These are phyloP conservation scores for Ophiostoma ips DNA, from an alignment of 2,329 filamentous ascomycete genomes.

Conservation along the genomic window DNA sequence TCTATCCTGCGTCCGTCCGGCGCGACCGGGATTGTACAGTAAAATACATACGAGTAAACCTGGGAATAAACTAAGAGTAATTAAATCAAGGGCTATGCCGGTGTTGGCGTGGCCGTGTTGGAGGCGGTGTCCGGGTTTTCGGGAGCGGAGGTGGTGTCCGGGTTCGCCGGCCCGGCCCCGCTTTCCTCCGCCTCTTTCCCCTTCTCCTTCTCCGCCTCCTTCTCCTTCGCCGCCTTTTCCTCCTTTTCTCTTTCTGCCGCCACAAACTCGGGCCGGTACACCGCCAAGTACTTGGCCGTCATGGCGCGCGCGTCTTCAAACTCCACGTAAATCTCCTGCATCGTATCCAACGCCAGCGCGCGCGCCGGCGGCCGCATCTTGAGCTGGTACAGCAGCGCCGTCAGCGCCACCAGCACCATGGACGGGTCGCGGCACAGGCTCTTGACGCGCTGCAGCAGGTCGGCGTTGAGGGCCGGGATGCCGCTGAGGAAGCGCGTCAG, in stretches of 20 bases:
- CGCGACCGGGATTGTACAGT: too few species aligned
- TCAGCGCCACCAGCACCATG: constrained; percentile 48
- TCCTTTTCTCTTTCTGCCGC: background rate
- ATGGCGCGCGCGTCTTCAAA: constrained; percentile 51
- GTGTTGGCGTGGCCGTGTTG: too few species aligned
- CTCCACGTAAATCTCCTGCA: constrained; percentile 53
- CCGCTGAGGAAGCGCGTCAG: constrained; percentile 85
- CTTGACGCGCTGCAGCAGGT: constrained; percentile 61
- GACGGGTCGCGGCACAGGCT: constrained; percentile 51
- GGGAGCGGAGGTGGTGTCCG: background rate
- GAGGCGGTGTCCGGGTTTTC: background rate
- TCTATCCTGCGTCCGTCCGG: too few species aligned
- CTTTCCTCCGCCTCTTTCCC: background rate
- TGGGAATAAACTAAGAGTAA: too few species aligned
- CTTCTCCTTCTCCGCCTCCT: background rate
- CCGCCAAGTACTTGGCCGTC: constrained; percentile 47
- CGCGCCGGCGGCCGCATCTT: constrained; percentile 54
- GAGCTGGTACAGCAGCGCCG: constrained; percentile 50
- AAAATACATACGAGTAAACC: too few species aligned
- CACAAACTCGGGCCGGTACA: constrained; percentile 43
- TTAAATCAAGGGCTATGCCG: too few species aligned
- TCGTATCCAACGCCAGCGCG: constrained; percentile 47
- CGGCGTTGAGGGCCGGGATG: constrained; percentile 62
- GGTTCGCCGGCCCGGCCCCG: background rate
- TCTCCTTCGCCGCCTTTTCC: background rate